Evolutionary conservation across 202 grass and related monocot genomes (phyloP).

Genomic region (Brachypodium distachyon): DNA sequence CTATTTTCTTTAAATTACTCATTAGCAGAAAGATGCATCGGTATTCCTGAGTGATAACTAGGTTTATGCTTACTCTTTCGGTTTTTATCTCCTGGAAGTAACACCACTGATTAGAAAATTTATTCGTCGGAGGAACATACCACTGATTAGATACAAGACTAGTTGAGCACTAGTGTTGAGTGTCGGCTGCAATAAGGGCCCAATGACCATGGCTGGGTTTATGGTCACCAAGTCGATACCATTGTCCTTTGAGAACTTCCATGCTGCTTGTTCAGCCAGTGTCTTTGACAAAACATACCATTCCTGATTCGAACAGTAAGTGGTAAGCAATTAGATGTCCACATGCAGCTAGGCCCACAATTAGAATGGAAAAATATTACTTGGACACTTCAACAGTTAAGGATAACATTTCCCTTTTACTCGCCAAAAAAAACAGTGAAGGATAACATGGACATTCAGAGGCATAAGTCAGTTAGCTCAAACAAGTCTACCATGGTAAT

Average conservation of each 20-base stretch:
- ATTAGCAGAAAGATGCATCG: too few species aligned
- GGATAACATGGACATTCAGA: neutral
- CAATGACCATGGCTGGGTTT: constrained; percentile 49
- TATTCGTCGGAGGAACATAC: constrained; percentile 17
- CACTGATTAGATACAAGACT: constrained; percentile 42
- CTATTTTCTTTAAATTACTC: neutral
- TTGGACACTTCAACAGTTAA: neutral
- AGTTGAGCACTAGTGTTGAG: constrained; percentile 31
- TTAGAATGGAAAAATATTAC: neutral
- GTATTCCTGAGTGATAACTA: neutral
- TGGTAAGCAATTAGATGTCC: neutral
- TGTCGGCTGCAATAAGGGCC: constrained; percentile 59
- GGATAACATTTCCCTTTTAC: too few species aligned
- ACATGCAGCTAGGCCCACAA: neutral
- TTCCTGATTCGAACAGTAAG: constrained; percentile 24
- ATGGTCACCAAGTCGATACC: constrained; percentile 45
- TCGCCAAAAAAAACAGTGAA: too few species aligned
- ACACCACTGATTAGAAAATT: neutral
- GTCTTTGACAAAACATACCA: constrained; percentile 69
- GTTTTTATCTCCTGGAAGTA: too few species aligned
- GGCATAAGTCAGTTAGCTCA: neutral
- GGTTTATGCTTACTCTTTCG: neutral
- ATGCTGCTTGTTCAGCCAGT: constrained; percentile 48
- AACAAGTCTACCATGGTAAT: neutral
- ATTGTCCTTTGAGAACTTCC: constrained; percentile 60